A percentile compares a stretch with the other conserved stretches of the same genome.
These are phyloP conservation scores for Colletotrichum musae DNA, from an alignment of 2,329 filamentous ascomycete species.

Conservation along the genomic window DNA sequence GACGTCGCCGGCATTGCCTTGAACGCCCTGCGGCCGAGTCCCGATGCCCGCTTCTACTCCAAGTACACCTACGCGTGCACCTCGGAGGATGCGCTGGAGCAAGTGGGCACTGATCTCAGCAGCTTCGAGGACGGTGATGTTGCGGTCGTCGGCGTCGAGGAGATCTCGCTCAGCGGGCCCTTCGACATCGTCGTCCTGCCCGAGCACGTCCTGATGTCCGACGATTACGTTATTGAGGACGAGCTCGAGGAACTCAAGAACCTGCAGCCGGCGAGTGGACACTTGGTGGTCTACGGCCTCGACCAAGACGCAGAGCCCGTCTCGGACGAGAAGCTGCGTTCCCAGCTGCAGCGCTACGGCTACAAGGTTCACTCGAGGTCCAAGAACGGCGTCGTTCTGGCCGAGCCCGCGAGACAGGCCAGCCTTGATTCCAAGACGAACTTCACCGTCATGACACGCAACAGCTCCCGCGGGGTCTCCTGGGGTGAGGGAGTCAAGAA, in stretches of 20 bases:
- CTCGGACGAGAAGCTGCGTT: not conserved
- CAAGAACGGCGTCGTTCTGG: conserved; percentile 8
- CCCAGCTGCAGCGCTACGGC: conserved; percentile 6
- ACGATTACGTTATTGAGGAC: conserved; percentile 16
- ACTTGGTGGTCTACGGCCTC: conserved; percentile 11
- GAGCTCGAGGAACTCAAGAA: conserved; percentile 13
- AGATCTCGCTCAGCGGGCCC: conserved; percentile 16
- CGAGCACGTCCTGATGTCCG: conserved; percentile 9
- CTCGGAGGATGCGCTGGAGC: conserved; percentile 18
- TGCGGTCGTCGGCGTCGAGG: conserved; percentile 20
- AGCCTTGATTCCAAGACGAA: conserved; percentile 10
- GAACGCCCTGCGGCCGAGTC: conserved; percentile 7
- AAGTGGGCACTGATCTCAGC: not conserved
- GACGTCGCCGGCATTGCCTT: conserved; percentile 11
- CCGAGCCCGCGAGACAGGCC: conserved; percentile 5
- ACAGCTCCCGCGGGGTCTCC: not conserved
- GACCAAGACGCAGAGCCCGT: fast-evolving
- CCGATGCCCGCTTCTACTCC: conserved; percentile 24
- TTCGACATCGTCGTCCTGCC: conserved; percentile 6
- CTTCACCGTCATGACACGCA: not conserved
- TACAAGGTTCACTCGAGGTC: conserved; percentile 18
- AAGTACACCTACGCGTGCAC: conserved; percentile 27
- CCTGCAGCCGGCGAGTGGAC: not conserved
- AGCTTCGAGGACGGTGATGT: not conserved
- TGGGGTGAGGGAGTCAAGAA: not conserved